A percentile compares a stretch with the other conserved stretches of the same genome.
These are phyloP conservation scores for Beta lomatogona DNA, from an alignment of 179 eudicot genomes.

Conservation along the genomic window DNA sequence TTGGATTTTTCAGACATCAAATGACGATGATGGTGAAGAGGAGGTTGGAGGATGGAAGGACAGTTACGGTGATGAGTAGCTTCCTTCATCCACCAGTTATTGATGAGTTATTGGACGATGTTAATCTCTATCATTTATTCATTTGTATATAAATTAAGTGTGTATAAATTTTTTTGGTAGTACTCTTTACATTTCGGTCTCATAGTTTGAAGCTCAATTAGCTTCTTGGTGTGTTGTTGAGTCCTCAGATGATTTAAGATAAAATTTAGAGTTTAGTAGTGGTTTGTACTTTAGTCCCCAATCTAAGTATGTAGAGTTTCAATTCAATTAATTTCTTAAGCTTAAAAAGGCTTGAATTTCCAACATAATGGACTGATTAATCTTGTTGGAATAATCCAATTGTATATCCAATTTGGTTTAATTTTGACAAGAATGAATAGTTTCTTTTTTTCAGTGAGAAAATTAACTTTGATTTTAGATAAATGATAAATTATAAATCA, in stretches of 20 bases:
- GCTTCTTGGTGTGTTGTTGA: not conserved
- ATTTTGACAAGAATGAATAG: not conserved
- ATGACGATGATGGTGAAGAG: conserved; percentile 23
- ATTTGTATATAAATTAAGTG: not conserved
- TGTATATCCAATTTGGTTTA: too few relatives aligned
- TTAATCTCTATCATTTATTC: not conserved
- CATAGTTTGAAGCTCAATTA: not conserved
- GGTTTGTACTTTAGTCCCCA: too few relatives aligned
- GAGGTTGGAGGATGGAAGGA: conserved; percentile 60
- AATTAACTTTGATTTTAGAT: not conserved
- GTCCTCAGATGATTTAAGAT: not conserved
- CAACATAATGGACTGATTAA: too few relatives aligned
- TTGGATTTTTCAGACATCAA: conserved; percentile 23
- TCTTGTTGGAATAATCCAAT: too few relatives aligned
- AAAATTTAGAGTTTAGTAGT: too few relatives aligned
- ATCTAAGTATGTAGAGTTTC: too few relatives aligned
- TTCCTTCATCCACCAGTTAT: not conserved
- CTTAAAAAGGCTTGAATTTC: too few relatives aligned
- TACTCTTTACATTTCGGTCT: not conserved
- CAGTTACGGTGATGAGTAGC: conserved; percentile 28
- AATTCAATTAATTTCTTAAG: too few relatives aligned
- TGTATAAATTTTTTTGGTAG: too few relatives aligned
- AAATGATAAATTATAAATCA: not conserved
- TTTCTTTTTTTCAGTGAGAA: not conserved
- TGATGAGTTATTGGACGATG: not conserved